Percentiles rank a stretch among this genome's conserved stretches.
phyloP scores from a whole-genome alignment of 441 rosid genomes.

The Syzygium syzygioides region DNA sequence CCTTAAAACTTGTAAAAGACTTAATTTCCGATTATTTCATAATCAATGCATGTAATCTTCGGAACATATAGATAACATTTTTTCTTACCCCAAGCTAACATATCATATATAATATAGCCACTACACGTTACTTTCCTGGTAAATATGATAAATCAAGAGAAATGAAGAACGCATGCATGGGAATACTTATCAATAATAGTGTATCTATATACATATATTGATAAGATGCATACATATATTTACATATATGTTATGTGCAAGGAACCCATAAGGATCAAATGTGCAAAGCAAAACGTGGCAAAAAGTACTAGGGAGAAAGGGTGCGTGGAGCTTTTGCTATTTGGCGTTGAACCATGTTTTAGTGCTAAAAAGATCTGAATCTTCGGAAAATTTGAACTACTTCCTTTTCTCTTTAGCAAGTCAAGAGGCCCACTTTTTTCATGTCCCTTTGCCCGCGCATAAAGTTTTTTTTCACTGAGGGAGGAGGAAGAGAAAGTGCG shows the following conservation, averaged over 20 bases:
- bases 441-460: background rate
- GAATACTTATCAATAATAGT: background rate
- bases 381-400: slow-evolving; percentile 11
- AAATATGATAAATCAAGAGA: background rate
- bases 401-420: background rate
- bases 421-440: background rate
- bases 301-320: background rate
- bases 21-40: background rate
- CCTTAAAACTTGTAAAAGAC: background rate
- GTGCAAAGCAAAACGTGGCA: background rate
- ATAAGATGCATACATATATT: too few relatives aligned
- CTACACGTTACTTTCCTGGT: background rate
- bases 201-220: too few relatives aligned
- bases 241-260: background rate
- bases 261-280: background rate
- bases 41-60: background rate
- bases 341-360: slow-evolving; percentile 22
- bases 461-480: background rate
- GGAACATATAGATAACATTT: background rate
- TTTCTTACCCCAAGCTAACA: background rate
- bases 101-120: background rate
- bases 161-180: background rate
- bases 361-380: slow-evolving; percentile 29
- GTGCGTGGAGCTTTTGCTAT: slow-evolving; percentile 14
- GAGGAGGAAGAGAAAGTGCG: slow-evolving; percentile 13